phyloP scores from a whole-genome alignment of 345 rosid genomes.

The Linum tenue region DNA sequence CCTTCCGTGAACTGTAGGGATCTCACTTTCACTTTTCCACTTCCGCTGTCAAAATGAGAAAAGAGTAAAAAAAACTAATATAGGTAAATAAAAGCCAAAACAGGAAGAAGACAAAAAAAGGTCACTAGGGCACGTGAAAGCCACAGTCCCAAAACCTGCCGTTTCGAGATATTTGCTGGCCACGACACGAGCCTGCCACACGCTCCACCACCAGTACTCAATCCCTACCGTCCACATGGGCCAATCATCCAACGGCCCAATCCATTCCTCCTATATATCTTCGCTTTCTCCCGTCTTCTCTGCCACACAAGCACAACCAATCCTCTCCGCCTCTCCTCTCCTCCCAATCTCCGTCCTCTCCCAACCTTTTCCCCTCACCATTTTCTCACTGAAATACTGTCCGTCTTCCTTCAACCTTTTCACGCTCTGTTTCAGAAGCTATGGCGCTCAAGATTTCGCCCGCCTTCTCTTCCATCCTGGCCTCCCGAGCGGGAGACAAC shows the following conservation, averaged over 20 bases:
- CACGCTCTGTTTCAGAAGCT: background rate
- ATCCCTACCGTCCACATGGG: constrained; percentile 46
- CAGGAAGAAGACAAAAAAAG: too few relatives aligned
- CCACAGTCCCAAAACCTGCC: too few relatives aligned
- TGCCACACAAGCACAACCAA: background rate
- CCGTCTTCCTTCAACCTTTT: background rate
- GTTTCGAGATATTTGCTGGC: constrained; percentile 2
- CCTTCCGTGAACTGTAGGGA: too few relatives aligned
- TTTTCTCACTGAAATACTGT: background rate
- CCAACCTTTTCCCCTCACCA: constrained; percentile 1
- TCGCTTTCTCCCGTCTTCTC: constrained; percentile 1
- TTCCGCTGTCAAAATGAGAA: too few relatives aligned
- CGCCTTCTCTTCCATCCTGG: constrained; percentile 25
- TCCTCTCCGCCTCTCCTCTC: background rate
- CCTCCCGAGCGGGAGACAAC: constrained; percentile 19
- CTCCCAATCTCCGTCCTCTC: background rate
- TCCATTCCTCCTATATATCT: background rate
- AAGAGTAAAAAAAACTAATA: too few relatives aligned
- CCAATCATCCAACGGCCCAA: constrained; percentile 24
- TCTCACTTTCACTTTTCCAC: too few relatives aligned
- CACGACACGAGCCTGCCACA: constrained; percentile 70
- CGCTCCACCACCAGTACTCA: constrained; percentile 25
- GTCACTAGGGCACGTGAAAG: too few relatives aligned
- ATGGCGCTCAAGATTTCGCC: constrained; percentile 45
- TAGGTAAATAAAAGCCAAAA: too few relatives aligned